Conservation (phyloP, 768 basidiomycete species). For the Phlebiopsis flavidoalba region DNA sequence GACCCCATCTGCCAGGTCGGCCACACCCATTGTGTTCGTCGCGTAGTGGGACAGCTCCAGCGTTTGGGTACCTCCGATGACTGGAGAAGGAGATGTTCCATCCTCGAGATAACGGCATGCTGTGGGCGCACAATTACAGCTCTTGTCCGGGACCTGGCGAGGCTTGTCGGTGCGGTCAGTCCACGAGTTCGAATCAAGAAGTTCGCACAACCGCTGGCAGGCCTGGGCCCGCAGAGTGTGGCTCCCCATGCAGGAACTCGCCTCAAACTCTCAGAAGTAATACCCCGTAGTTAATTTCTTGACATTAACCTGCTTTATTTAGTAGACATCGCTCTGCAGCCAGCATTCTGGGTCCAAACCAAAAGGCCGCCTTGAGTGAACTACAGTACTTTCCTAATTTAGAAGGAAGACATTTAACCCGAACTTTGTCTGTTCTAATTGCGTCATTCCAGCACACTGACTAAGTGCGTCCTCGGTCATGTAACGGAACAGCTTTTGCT, state of each 20-base stretch:
- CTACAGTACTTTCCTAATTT: background rate
- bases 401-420: background rate
- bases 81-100: background rate
- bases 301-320: no score
- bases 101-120: background rate
- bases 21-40: background rate
- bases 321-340: no score
- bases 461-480: background rate
- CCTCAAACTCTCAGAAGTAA: no score
- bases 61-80: background rate
- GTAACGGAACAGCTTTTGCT: background rate
- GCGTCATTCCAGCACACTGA: background rate
- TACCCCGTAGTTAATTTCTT: no score
- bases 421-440: background rate
- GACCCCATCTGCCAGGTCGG: background rate
- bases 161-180: background rate
- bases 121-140: background rate
- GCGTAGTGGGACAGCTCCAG: background rate
- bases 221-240: no score
- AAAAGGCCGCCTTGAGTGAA: background rate
- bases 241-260: no score
- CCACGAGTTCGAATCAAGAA: background rate
- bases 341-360: no score
- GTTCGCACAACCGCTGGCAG: background rate
- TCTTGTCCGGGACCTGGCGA: background rate